A percentile compares a stretch with the other conserved stretches of the same genome.
Evolutionary conservation across 2,329 filamentous ascomycete species (phyloP).

Genomic region (Chaetomium sp.): DNA sequence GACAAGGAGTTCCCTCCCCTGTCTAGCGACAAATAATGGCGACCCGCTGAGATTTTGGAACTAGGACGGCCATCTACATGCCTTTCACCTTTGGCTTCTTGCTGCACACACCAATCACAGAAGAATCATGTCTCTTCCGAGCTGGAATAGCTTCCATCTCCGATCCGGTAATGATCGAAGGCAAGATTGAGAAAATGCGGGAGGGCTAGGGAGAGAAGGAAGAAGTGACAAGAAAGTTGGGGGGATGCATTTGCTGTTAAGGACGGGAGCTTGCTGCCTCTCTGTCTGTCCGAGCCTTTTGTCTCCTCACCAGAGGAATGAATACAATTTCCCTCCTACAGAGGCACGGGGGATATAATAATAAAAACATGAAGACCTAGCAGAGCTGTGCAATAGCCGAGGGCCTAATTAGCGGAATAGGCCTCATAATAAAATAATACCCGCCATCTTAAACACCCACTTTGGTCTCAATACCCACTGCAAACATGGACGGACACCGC

Average conservation of each 20-base stretch:
- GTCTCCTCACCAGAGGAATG: background rate
- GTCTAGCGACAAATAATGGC: slow-evolving; percentile 25
- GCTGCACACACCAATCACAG: background rate
- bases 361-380: background rate
- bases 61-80: background rate
- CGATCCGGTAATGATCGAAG: background rate
- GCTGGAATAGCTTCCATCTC: background rate
- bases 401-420: background rate
- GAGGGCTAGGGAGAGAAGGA: background rate
- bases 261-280: background rate
- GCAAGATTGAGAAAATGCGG: background rate
- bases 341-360: background rate
- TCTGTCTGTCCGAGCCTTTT: background rate
- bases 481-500: background rate
- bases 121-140: background rate
- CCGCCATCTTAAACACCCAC: background rate
- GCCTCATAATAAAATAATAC: slow-evolving; percentile 5
- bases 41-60: background rate
- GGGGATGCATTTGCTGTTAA: background rate
- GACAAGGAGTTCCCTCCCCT: slow-evolving; percentile 43
- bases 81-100: background rate
- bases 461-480: background rate
- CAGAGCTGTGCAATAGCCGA: background rate
- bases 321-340: background rate
- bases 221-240: background rate